Evolutionary conservation across 192 early-diverging fungal genomes (phyloP), one percentile per base, ranked within the genome.

Genomic region (Coemansia sp.): DNA sequence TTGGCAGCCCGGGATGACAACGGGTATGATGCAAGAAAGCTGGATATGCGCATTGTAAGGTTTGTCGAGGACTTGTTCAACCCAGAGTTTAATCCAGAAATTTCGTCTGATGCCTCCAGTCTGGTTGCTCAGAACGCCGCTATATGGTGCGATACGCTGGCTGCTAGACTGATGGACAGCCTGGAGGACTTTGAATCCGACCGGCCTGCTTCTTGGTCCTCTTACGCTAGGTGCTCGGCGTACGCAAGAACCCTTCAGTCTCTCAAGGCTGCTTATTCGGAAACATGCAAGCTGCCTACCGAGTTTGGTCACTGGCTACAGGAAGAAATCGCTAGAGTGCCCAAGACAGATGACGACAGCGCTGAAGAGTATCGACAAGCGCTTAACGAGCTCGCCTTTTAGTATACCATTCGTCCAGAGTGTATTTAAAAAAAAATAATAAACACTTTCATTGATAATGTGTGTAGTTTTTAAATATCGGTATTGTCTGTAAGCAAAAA

Each of bases 31-130:
- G 63, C 68, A 4, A 34, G 36, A 22, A 67, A 60, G 57, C 66
- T 74, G 39, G 80, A 82, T 4, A 2, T 61, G 43, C 60, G 80
- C 4, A 18, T 82, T 3, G 64, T 74, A 38, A 59, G 80, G 51
- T 68, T 82, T 66, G 54, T 77, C 58, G 80, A 82, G 68, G 80
- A 82, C 12, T 39, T 76, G 36, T 64, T 82, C 12, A 82, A 74
- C 45, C 69, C 80, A 1, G 80, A 82, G 37, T 52, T 82, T 53
- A 74, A 65, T 15, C 72, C 80, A 3, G 36, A 64, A 22, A 41
- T 65, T 1, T 43, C 58, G 0, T 35, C 22, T 5, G 65, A 61
- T 45, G 32, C 65, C 1, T 53, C 36, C 2, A 34, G 39, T 4
- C 5, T 70, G 34, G 37, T 71, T 45, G 18, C 59, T 5, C 65